Base-by-base conservation (phyloP, 768 basidiomycete species). In the Pleurotus platypus region DNA sequence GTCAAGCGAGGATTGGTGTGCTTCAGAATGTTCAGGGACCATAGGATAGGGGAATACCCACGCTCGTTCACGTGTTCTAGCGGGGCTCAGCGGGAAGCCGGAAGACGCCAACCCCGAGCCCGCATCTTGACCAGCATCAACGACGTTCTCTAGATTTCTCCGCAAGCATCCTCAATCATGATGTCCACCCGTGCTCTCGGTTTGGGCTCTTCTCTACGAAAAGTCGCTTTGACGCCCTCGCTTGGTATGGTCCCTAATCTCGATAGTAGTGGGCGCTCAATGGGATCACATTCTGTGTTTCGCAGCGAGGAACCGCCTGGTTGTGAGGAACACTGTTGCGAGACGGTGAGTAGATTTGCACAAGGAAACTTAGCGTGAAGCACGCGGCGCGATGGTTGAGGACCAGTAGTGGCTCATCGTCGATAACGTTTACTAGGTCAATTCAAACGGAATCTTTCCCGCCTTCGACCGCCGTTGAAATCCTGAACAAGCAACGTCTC, bases 401-500 rank as follows among this genome's bases (percentile, higher is more conserved):
- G 11, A 37, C 30, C n/a, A 22, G 16, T 4, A 53, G 5, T n/a
- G 5, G 35, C 11, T 12, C 13, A 6, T 42, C 6, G 2, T 40
- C 24, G 24, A 24, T 9, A 53, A 11, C 15, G 5, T 22, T 54
- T 18, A 20, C 4, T 26, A 87, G 88, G 55, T 65, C 72, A 30
- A 69, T 91, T 15, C 84, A 90, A 65, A 87, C 84, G 0, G 71
- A 88, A 65, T 86, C 89, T 0, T 61, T 90, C 2, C 76, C 86
- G 1, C 78, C 88, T 1, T 76, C 85, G 0, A 79, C 83, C 0
- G 73, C 77, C 8, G 67, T 75, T 37, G 78, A 76, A 3, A 89
- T 94, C 61, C 78, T 98, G 64, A 96, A 98, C 79, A 72, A 81
- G 62, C 95, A 98, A 71, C 90, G 97, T 61, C 74, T 92, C 49